phyloP scores from a whole-genome alignment of 345 rosid genomes.

The Linum lewisii region DNA sequence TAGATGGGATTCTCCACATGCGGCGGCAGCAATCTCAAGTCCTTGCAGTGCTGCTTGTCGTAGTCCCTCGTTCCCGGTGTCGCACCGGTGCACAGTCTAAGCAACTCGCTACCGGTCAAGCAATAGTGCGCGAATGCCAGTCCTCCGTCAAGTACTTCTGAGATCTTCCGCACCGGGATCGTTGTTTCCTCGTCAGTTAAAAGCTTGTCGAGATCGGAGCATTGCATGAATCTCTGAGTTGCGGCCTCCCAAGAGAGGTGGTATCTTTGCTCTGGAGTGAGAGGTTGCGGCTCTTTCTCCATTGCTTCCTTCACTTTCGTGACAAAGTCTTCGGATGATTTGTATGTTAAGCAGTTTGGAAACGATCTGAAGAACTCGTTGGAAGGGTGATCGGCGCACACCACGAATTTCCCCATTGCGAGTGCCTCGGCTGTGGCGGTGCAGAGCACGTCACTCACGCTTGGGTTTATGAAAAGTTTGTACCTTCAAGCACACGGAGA shows the following conservation, averaged over 20 bases:
- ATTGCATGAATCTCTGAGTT: constrained; percentile 76
- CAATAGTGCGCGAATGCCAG: constrained; percentile 82
- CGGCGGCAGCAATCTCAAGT: constrained; percentile 73
- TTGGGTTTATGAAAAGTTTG: constrained; percentile 95
- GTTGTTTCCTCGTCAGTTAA: constrained; percentile 22
- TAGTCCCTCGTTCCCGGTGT: constrained; percentile 75
- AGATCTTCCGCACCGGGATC: constrained; percentile 35
- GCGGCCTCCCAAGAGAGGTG: constrained; percentile 98
- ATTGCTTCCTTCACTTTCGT: constrained; percentile 78
- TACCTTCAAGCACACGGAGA: constrained; percentile 46
- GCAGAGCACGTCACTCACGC: constrained; percentile 93
- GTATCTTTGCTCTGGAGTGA: constrained; percentile 69
- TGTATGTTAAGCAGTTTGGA: constrained; percentile 91
- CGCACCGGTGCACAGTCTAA: constrained; percentile 76
- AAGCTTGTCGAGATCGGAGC: constrained; percentile 66
- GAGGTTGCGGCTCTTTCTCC: constrained; percentile 73
- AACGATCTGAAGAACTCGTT: constrained; percentile 93
- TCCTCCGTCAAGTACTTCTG: constrained; percentile 69
- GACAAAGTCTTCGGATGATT: constrained; percentile 76
- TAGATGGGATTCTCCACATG: constrained; percentile 72
- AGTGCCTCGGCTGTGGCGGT: constrained; percentile 99
- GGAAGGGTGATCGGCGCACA: constrained; percentile 98
- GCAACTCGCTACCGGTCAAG: constrained; percentile 78
- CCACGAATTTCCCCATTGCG: constrained; percentile 95
- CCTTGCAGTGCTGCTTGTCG: constrained; percentile 73